A percentile compares a stretch with the other conserved stretches of the same genome.
phyloP scores from a whole-genome alignment of 2,329 filamentous ascomycete genomes.

The Fusarium sp. region DNA sequence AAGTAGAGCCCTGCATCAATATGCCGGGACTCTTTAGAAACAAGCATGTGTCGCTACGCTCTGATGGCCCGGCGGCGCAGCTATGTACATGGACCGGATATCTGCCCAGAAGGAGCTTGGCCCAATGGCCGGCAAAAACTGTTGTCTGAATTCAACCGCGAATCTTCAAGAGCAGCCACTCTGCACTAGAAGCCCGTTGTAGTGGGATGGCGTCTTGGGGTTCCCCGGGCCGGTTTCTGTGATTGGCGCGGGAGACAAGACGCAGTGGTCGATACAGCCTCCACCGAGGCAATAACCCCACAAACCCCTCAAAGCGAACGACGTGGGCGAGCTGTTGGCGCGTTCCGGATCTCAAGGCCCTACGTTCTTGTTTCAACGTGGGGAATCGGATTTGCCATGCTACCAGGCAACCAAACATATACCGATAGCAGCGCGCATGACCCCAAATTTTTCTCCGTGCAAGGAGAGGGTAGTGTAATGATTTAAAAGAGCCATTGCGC shows the following conservation, averaged over 20 bases:
- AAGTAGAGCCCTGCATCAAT: conserved; percentile 18
- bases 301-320: conserved; percentile 41
- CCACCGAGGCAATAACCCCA: conserved; percentile 44
- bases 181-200: conserved; percentile 35
- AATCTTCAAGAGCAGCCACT: conserved; percentile 32
- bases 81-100: conserved; percentile 17
- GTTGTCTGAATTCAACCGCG: conserved; percentile 32
- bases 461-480: conserved; percentile 24
- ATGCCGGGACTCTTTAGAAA: conserved; percentile 20
- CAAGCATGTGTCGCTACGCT: conserved; percentile 15
- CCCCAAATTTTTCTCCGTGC: conserved; percentile 42
- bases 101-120: conserved; percentile 32
- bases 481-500: conserved; percentile 40
- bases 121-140: conserved; percentile 32
- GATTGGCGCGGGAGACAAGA: conserved; percentile 49
- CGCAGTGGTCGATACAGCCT: conserved; percentile 42
- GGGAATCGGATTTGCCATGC: conserved; percentile 45
- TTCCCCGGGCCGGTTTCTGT: conserved; percentile 27
- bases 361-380: conserved; percentile 39
- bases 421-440: conserved; percentile 46
- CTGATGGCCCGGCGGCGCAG: conserved; percentile 5
- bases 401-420: conserved; percentile 46
- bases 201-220: conserved; percentile 41
- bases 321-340: conserved; percentile 30
- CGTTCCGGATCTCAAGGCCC: conserved; percentile 36